These are phyloP conservation scores for Ophiocordyceps camponoti-floridani DNA, from an alignment of 2,329 filamentous ascomycete species.

Conservation along the genomic window DNA sequence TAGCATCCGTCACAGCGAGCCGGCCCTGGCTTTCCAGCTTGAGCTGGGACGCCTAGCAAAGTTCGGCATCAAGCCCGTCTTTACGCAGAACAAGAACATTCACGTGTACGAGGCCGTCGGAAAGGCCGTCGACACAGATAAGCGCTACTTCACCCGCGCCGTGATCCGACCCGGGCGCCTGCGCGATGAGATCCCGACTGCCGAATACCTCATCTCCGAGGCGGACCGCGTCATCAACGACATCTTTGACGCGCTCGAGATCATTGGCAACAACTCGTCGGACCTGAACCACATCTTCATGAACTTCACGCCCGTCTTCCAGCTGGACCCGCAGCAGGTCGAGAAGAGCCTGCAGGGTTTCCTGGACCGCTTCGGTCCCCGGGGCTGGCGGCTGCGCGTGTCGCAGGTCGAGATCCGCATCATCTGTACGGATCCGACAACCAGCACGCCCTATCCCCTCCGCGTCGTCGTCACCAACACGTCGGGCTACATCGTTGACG, in stretches of 20 bases:
- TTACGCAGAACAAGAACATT: slow-evolving; percentile 97
- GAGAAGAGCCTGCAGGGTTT: slow-evolving; percentile 88
- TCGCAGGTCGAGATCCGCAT: slow-evolving; percentile 97
- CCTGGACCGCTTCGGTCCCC: slow-evolving; percentile 87
- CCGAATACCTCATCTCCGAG: slow-evolving; percentile 94
- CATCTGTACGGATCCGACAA: slow-evolving; percentile 79
- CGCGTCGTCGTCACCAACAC: slow-evolving; percentile 97
- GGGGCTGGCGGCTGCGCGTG: slow-evolving; percentile 90
- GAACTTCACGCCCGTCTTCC: slow-evolving; percentile 97
- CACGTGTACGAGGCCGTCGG: slow-evolving; percentile 96
- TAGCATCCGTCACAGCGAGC: slow-evolving; percentile 93
- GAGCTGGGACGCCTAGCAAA: slow-evolving; percentile 86
- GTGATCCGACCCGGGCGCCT: slow-evolving; percentile 88
- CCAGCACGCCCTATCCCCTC: slow-evolving; percentile 73
- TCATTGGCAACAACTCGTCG: slow-evolving; percentile 97
- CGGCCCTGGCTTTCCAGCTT: slow-evolving; percentile 94
- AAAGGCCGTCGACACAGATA: slow-evolving; percentile 88
- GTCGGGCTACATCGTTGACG: slow-evolving; percentile 91
- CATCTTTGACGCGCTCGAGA: slow-evolving; percentile 92
- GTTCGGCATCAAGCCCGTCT: slow-evolving; percentile 96
- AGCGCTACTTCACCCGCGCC: slow-evolving; percentile 95
- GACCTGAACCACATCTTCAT: slow-evolving; percentile 99
- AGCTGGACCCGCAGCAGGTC: slow-evolving; percentile 73
- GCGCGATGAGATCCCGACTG: slow-evolving; percentile 93
- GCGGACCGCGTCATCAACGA: slow-evolving; percentile 94